Evolutionary conservation across 345 rosid species (phyloP).

Genomic region (Hibiscus trionum): DNA sequence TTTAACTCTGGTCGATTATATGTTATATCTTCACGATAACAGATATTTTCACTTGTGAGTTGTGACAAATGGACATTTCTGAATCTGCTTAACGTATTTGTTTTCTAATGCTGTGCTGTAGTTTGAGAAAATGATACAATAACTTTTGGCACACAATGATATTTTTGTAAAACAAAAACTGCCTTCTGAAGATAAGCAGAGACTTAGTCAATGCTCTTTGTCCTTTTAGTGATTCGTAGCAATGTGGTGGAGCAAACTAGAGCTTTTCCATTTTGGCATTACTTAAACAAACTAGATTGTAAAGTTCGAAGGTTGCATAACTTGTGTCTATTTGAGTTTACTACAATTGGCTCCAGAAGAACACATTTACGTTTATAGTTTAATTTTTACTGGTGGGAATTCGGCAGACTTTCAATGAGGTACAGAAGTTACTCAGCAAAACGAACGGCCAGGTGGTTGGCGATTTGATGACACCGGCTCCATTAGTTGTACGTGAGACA

Average conservation of each 20-base stretch:
- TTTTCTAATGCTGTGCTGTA: neutral
- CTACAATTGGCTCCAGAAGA: neutral
- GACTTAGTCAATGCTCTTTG: neutral
- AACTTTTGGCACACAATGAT: neutral
- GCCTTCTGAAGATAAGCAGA: neutral
- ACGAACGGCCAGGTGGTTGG: slow-evolving; percentile 82
- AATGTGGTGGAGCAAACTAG: neutral
- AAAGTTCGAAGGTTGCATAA: neutral
- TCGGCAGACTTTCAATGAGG: slow-evolving; percentile 76
- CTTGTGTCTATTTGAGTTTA: neutral
- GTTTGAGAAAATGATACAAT: neutral
- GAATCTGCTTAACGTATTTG: neutral
- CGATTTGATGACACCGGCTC: slow-evolving; percentile 87
- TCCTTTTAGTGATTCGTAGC: neutral
- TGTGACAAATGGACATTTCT: neutral
- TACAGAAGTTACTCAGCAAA: slow-evolving; percentile 79
- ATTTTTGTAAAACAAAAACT: neutral
- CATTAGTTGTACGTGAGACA: slow-evolving; percentile 66
- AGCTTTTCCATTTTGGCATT: neutral
- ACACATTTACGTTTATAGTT: neutral
- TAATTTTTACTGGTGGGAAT: neutral
- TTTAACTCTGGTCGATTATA: neutral
- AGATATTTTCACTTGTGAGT: neutral
- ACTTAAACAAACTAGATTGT: neutral
- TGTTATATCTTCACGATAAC: neutral